phyloP scores from a whole-genome alignment of 352 stramenopile genomes.

The Pythium brassicae region DNA sequence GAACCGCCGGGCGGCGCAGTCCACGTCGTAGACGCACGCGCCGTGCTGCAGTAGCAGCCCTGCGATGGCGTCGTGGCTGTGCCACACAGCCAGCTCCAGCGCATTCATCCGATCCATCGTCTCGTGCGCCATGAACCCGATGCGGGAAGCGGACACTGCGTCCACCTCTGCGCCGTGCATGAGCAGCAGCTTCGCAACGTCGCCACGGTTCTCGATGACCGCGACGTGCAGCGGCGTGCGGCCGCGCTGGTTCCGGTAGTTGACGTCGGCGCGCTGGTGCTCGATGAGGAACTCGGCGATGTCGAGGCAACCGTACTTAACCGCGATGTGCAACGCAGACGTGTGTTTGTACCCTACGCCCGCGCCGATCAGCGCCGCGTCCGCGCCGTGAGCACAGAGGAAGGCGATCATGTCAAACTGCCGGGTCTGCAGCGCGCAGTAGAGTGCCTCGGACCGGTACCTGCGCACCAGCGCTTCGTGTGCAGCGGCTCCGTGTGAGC shows the following conservation, averaged over 20 bases:
- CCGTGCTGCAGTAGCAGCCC: neutral
- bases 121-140: neutral
- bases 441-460: neutral
- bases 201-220: neutral
- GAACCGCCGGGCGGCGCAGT: neutral
- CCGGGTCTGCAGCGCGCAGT: neutral
- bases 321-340: constrained; percentile 1
- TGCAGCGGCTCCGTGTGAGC: too few species aligned
- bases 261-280: constrained; percentile 1
- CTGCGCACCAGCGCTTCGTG: neutral
- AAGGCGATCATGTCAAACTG: neutral
- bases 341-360: constrained; percentile 4
- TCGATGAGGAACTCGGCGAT: constrained; percentile 5
- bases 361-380: neutral
- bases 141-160: neutral
- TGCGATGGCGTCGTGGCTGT: constrained; percentile 1
- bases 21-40: neutral
- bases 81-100: constrained; percentile 1
- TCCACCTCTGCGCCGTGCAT: neutral
- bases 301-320: constrained; percentile 1
- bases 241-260: constrained; percentile 7
- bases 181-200: constrained; percentile 3
- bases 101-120: neutral
- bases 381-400: constrained; percentile 1
- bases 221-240: constrained; percentile 2